Conservation (phyloP, 805 yeast species). For the Ogataea siamensis region DNA sequence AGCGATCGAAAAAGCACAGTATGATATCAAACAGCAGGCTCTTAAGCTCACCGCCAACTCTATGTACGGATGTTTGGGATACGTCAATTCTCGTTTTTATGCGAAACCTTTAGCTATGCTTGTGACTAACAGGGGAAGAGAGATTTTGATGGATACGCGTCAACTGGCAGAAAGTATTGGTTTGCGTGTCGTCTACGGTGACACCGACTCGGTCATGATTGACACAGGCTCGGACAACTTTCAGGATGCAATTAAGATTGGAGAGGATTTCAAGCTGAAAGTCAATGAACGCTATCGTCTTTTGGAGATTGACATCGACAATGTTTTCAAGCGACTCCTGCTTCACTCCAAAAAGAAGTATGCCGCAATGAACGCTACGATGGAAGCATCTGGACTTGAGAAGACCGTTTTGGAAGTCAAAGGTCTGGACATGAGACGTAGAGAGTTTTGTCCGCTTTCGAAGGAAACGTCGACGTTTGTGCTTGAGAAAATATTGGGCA, state of each 20-base stretch:
- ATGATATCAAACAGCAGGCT: slow-evolving; percentile 94
- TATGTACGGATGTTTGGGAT: slow-evolving; percentile 99
- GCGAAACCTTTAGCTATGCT: slow-evolving; percentile 96
- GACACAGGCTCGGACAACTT: slow-evolving; percentile 75
- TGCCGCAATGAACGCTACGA: slow-evolving; percentile 75
- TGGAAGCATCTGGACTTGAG: slow-evolving; percentile 50
- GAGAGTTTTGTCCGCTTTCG: slow-evolving; percentile 92
- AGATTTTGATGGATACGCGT: slow-evolving; percentile 87
- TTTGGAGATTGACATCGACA: slow-evolving; percentile 93
- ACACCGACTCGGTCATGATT: slow-evolving; percentile 98
- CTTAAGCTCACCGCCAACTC: slow-evolving; percentile 96
- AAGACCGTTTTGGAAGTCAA: slow-evolving; percentile 75
- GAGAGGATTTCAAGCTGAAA: slow-evolving; percentile 75
- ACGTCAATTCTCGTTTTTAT: slow-evolving; percentile 84
- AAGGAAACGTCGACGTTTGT: slow-evolving; percentile 82
- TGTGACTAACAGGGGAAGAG: slow-evolving; percentile 94
- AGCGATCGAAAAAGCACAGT: slow-evolving; percentile 68
- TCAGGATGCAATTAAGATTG: slow-evolving; percentile 75
- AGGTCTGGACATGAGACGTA: slow-evolving; percentile 94
- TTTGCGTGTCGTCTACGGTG: slow-evolving; percentile 91
- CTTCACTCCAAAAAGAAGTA: slow-evolving; percentile 96
- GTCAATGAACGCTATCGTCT: slow-evolving; percentile 87
- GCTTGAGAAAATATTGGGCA: slow-evolving; percentile 67
- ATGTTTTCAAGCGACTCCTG: slow-evolving; percentile 79
- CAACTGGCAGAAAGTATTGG: slow-evolving; percentile 85